Evolutionary conservation across 2,329 filamentous ascomycete species (phyloP), one percentile per base, ranked within the genome.

Genomic region (Lojkania enalia): DNA sequence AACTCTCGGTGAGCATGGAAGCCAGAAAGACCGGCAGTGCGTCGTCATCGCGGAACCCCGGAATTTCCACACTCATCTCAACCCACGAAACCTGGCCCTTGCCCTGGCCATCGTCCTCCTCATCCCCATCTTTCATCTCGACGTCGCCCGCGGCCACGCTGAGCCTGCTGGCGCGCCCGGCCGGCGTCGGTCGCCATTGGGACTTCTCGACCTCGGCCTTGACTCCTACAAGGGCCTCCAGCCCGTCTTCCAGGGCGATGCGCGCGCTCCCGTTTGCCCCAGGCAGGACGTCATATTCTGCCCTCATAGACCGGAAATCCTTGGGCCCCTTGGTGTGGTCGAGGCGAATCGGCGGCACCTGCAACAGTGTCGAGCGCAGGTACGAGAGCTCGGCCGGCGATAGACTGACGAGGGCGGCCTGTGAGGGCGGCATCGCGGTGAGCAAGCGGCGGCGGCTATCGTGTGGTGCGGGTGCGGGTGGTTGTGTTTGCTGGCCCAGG

Each of bases 311-410:
- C 3, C 94, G 88, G 77, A 97, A 97, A 70, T 96, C 89, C 23
- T 84, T 88, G 15, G 90, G 77, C 14, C 61, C 63, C 48, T 69
- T 69, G 50, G 65, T 65, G 55, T 61, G 57, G 71, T 99, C 94
- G 16, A 92, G 88, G 18, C 94, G 90, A 67, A 97, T 87, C 15
- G 94, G 90, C 9, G 90, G 90, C 32, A 74, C 74, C 48, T 91
- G 85, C 5, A 84, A 81, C 63, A 99, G 89, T 4, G 92, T 91
- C 54, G 82, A 84, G 78, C 95, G 90, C 39, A 97, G 84, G 76
- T 96, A 99, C 60, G 91, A 90, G 63, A 99, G 88, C 76, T 99
- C 94, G 63, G 94, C 90, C 36, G 94, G 92, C 42, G 91, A 96
- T 71, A 97, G 86, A 59, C 90, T 85, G 33, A 81, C 63, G 84